Percentiles rank a stretch among this genome's conserved stretches.
Evolutionary conservation across 1,284 basidiomycete species (phyloP).

Genomic region (Ustilago hordei): DNA sequence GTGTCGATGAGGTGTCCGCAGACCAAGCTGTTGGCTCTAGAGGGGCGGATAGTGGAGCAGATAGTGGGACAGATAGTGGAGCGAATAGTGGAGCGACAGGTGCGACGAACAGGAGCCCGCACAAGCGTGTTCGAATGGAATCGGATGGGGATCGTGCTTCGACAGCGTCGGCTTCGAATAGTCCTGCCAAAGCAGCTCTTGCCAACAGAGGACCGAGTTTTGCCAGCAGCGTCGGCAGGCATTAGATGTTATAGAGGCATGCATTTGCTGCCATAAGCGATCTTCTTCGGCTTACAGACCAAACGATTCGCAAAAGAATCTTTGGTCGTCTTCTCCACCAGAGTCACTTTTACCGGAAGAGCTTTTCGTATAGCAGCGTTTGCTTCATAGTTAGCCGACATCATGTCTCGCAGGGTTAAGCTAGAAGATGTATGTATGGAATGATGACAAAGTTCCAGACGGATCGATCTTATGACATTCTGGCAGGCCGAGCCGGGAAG

Average conservation of each 20-base stretch:
- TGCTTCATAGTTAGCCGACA: constrained; percentile 5
- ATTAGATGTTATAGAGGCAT: not conserved
- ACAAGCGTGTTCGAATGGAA: constrained; percentile 48
- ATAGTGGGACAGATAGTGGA: not conserved
- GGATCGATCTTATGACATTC: too few relatives aligned
- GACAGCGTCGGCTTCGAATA: constrained; percentile 15
- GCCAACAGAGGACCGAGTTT: constrained; percentile 44
- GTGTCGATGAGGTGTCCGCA: constrained; percentile 24
- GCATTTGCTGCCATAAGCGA: not conserved
- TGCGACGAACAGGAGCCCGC: constrained; percentile 18
- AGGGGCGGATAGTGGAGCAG: not conserved
- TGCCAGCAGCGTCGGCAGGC: constrained; percentile 25
- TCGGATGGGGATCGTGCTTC: constrained; percentile 13
- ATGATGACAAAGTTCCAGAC: not conserved
- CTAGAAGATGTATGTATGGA: constrained; percentile 4
- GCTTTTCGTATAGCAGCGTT: constrained; percentile 15
- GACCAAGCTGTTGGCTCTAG: constrained; percentile 1
- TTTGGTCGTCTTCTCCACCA: not conserved
- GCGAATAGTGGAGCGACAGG: not conserved
- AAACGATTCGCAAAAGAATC: constrained; percentile 3
- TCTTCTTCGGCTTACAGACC: too few relatives aligned
- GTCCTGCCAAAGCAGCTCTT: constrained; percentile 37
- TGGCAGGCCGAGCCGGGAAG: too few relatives aligned
- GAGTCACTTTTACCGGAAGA: not conserved
- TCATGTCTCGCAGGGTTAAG: not conserved